Conservation (phyloP, 306 rosid species). For the Erythrophleum fordii region DNA sequence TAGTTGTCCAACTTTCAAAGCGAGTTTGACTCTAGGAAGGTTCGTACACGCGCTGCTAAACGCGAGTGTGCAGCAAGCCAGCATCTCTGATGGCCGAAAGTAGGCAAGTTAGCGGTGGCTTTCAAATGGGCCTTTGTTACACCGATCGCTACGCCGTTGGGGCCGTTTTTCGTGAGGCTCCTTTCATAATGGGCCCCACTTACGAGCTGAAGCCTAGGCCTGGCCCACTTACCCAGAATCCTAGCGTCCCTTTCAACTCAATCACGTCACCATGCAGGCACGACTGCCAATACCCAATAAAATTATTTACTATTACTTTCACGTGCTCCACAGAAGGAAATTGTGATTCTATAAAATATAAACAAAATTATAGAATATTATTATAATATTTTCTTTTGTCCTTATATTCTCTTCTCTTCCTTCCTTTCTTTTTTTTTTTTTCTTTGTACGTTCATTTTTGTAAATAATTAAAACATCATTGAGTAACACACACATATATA, state of each 20-base stretch:
- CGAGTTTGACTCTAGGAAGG: not conserved
- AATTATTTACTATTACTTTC: not conserved
- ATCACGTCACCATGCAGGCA: constrained; percentile 17
- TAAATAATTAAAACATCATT: too few species aligned
- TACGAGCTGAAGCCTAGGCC: not conserved
- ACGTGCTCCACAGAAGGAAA: not conserved
- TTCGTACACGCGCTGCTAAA: not conserved
- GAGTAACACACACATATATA: too few species aligned
- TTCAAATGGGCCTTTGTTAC: not conserved
- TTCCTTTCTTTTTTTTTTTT: too few species aligned
- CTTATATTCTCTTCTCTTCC: too few species aligned
- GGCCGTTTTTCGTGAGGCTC: not conserved
- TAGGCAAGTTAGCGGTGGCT: not conserved
- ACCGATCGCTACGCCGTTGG: not conserved
- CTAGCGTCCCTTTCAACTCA: not conserved
- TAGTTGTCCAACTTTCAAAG: not conserved
- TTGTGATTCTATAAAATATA: not conserved
- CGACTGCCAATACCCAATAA: not conserved
- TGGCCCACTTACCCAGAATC: not conserved
- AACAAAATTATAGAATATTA: too few species aligned
- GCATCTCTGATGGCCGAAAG: not conserved
- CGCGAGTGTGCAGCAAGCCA: not conserved
- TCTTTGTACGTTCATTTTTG: too few species aligned
- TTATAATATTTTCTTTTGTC: not conserved
- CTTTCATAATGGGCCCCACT: not conserved